Conservation (phyloP, 1,139 yeast genomes). For the Zygosaccharomyces sapae region DNA sequence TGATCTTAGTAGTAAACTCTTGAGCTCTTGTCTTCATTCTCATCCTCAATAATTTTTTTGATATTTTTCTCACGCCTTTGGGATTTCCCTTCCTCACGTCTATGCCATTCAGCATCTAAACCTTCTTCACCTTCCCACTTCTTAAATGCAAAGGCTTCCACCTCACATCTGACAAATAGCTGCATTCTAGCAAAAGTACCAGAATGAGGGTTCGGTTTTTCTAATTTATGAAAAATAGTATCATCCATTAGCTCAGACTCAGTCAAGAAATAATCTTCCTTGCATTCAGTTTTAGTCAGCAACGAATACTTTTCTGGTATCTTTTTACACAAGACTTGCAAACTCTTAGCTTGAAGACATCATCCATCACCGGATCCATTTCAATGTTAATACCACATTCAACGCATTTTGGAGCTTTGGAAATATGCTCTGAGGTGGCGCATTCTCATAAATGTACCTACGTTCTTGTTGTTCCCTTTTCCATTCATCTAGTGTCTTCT, state of each 20-base stretch:
- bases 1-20: slow-evolving; percentile 67
- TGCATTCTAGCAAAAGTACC: slow-evolving; percentile 88
- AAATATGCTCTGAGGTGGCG: slow-evolving; percentile 71
- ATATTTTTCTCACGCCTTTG: slow-evolving; percentile 76
- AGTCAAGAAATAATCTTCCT: slow-evolving; percentile 84
- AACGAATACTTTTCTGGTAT: slow-evolving; percentile 84
- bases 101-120: slow-evolving; percentile 86
- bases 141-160: slow-evolving; percentile 84
- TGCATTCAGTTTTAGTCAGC: slow-evolving; percentile 90
- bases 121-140: slow-evolving; percentile 95
- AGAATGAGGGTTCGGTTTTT: slow-evolving; percentile 93
- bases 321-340: slow-evolving; percentile 70
- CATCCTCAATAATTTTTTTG: slow-evolving; percentile 74
- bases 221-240: slow-evolving; percentile 65
- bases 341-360: slow-evolving; percentile 67
- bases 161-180: slow-evolving; percentile 79
- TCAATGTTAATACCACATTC: slow-evolving; percentile 76
- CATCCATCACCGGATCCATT: slow-evolving; percentile 65
- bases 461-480: slow-evolving; percentile 52
- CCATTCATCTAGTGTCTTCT: slow-evolving; percentile 71
- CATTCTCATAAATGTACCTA: slow-evolving; percentile 42
- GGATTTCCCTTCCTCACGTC: slow-evolving; percentile 68
- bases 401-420: slow-evolving; percentile 68
- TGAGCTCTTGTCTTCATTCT: slow-evolving; percentile 89
- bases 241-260: slow-evolving; percentile 85